Percentiles rank a stretch among this genome's conserved stretches.
Conservation (phyloP, 352 stramenopile species). For the Globisporangium iwayamae region DNA sequence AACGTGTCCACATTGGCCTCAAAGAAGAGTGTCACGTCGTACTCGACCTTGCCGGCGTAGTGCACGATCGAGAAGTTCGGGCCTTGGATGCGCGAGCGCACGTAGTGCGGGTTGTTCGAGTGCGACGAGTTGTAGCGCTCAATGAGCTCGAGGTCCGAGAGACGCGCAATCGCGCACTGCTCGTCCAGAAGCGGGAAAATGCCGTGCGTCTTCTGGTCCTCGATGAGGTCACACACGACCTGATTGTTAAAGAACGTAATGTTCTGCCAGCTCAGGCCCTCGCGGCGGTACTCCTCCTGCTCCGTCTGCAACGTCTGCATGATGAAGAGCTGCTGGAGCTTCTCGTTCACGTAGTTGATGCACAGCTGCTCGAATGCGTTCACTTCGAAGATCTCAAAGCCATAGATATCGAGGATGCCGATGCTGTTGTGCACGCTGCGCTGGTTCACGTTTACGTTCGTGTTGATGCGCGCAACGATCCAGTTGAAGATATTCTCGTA, state of each 20-base stretch:
- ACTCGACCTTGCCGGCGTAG: conserved; percentile 86
- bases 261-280: conserved; percentile 72
- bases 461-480: conserved; percentile 86
- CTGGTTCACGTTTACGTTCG: conserved; percentile 65
- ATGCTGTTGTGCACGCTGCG: conserved; percentile 73
- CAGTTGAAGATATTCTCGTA: conserved; percentile 91
- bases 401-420: conserved; percentile 89
- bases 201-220: conserved; percentile 75
- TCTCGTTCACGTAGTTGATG: conserved; percentile 91
- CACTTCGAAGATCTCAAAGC: conserved; percentile 88
- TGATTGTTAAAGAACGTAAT: conserved; percentile 89
- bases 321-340: conserved; percentile 87
- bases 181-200: conserved; percentile 84
- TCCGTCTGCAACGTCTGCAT: conserved; percentile 76
- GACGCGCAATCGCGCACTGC: conserved; percentile 66
- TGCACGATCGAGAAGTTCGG: conserved; percentile 79
- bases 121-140: conserved; percentile 75
- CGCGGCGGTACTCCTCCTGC: conserved; percentile 74
- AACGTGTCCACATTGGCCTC: conserved; percentile 85
- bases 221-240: conserved; percentile 85
- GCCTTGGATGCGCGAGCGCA: conserved; percentile 62
- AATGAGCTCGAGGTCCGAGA: conserved; percentile 74
- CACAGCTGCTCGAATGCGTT: conserved; percentile 91
- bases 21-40: conserved; percentile 83
- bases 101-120: conserved; percentile 68